Conservation (phyloP, 208 protist genomes). For the Acanthamoeba triangularis region DNA sequence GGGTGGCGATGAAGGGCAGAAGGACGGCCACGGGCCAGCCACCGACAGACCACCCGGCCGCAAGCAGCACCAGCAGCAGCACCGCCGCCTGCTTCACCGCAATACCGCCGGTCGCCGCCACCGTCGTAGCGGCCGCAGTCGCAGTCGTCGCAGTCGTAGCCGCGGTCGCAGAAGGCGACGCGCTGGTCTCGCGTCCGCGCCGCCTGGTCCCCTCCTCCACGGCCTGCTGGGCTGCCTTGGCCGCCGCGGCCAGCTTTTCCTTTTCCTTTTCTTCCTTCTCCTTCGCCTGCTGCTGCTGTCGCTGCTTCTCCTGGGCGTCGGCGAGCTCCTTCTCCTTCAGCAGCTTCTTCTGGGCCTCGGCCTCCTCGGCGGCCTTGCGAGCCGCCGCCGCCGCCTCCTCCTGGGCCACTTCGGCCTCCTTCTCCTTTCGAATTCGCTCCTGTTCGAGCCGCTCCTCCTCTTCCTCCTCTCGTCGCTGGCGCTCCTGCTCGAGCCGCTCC, state of each 20-base stretch:
- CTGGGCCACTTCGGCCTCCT: background rate
- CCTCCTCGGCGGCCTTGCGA: background rate
- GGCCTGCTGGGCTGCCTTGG: background rate
- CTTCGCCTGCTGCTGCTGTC: background rate
- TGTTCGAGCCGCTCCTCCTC: constrained; percentile 52
- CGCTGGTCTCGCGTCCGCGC: background rate
- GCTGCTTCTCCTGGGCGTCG: background rate
- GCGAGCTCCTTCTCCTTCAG: background rate
- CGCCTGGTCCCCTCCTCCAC: background rate
- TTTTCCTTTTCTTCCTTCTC: background rate
- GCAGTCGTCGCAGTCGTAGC: background rate
- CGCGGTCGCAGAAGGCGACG: background rate
- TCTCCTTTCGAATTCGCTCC: background rate
- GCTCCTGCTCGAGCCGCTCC: constrained; percentile 22
- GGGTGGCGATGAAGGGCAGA: constrained; percentile 9
- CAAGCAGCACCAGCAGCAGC: background rate
- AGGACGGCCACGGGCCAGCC: constrained; percentile 31
- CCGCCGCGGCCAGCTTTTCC: background rate
- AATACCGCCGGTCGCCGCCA: background rate
- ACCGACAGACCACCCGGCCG: background rate
- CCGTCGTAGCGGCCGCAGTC: background rate
- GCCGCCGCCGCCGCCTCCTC: background rate
- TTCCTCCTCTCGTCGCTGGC: constrained; percentile 50
- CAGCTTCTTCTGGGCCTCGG: background rate
- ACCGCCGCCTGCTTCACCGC: constrained; percentile 4